Evolutionary conservation across 2,329 filamentous ascomycete species (phyloP), one percentile per base, ranked within the genome.

Genomic region (Karstenula rhodostoma): DNA sequence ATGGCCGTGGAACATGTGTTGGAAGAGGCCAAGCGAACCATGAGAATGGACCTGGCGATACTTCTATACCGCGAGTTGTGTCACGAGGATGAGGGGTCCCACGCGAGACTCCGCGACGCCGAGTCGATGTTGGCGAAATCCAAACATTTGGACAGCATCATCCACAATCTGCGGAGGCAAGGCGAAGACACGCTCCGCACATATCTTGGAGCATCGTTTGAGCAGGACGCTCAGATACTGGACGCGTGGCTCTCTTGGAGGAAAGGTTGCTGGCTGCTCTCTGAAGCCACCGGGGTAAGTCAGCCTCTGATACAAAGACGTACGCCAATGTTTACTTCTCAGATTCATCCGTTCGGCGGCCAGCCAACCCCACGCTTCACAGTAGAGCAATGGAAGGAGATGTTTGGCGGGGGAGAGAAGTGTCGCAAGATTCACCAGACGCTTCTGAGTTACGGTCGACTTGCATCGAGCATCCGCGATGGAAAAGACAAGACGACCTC

Each of bases 181-280:
- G 56, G 51, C 5, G 46, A 57, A 27, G 56, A 50, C 10, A 29
- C 23, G n/a, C 47, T 42, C n/a, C 23, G 22, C 7, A 15, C 17
- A 4, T 12, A n/a, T 3, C 22, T 53, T 19, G 29, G 47, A 25
- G 42, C 7, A 6, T 6, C n/a, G 19, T 55, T 42, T 17, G 35
- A 53, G 23, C 19, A 22, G 12, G 23, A 8, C 17, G 2, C n/a
- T 17, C 35, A 10, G 7, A 54, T n/a, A n/a, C 29, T 61, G 19
- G 1, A 57, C 7, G 25, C 22, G 1, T 61, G 61, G 61, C 47
- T 61, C 5, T 12, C 17, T 4, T 50, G 53, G 48, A 48, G 59
- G 15, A 17, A 44, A 15, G 53, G 49, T 3, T 43, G 44, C n/a
- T 42, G 32, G 22, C 35, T 17, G 6, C 17, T 60, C 4, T 52